phyloP scores from a whole-genome alignment of 1,139 yeast species.

The Zygoascus hellenicus region DNA sequence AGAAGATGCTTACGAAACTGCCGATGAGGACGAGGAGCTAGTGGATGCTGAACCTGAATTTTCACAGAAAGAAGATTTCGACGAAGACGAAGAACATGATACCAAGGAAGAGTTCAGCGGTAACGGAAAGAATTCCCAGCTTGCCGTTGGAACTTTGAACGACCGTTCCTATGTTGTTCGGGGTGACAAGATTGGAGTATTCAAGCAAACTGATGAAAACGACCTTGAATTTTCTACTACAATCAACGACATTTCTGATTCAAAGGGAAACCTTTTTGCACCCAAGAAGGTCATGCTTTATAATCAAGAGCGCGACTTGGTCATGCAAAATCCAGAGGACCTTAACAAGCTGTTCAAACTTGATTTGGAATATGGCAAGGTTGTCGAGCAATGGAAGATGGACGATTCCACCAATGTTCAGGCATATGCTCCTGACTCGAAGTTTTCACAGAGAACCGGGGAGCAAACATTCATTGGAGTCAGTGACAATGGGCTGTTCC shows the following conservation, averaged over 20 bases:
- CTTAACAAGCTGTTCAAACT: conserved; percentile 51
- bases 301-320: conserved; percentile 60
- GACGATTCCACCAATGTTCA: conserved; percentile 41
- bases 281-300: conserved; percentile 73
- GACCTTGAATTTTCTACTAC: conserved; percentile 60
- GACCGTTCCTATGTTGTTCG: conserved; percentile 74
- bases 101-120: conserved; percentile 32
- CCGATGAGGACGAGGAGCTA: conserved; percentile 33
- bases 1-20: conserved; percentile 16
- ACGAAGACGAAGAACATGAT: conserved; percentile 32
- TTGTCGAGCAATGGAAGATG: conserved; percentile 77
- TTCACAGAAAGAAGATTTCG: conserved; percentile 26
- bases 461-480: conserved; percentile 74
- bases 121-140: conserved; percentile 48
- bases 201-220: conserved; percentile 51
- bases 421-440: conserved; percentile 60
- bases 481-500: conserved; percentile 58
- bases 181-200: conserved; percentile 76
- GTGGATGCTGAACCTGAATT: conserved; percentile 25
- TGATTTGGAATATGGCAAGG: conserved; percentile 74
- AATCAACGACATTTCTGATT: conserved; percentile 52
- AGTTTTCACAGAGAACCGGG: conserved; percentile 64
- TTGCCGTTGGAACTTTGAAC: conserved; percentile 64
- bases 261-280: conserved; percentile 48
- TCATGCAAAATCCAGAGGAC: conserved; percentile 51